Evolutionary conservation across 1,284 basidiomycete genomes (phyloP).

Genomic region (Cryptococcus wingfieldii): DNA sequence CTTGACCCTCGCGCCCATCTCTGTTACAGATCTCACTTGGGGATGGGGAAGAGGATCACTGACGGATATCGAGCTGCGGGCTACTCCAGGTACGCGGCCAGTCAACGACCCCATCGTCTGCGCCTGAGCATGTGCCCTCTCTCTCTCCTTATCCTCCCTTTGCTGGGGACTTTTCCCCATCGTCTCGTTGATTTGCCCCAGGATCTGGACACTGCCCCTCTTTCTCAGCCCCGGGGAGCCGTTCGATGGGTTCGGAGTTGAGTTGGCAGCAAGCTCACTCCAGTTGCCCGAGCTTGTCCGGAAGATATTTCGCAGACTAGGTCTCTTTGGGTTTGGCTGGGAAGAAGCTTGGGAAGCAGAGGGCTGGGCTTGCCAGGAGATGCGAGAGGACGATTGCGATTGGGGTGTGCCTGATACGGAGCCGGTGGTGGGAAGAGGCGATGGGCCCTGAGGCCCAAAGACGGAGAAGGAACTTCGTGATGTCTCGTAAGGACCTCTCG

Average conservation of each 20-base stretch:
- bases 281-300: conserved; percentile 39
- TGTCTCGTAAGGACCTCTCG: background rate
- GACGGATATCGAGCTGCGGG: background rate
- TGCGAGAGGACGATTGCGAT: conserved; percentile 1
- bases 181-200: background rate
- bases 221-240: conserved; percentile 3
- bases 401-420: conserved; percentile 2
- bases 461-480: conserved; percentile 14
- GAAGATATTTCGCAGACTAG: conserved; percentile 37
- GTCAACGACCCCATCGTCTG: background rate
- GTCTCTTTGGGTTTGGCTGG: conserved; percentile 21
- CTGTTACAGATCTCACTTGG: background rate
- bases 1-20: background rate
- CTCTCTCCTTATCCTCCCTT: background rate
- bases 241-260: background rate
- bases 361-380: background rate
- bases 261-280: conserved; percentile 30
- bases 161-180: background rate
- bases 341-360: background rate
- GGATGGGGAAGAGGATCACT: background rate
- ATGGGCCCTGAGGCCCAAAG: conserved; percentile 5
- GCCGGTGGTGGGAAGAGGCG: background rate
- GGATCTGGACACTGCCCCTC: conserved; percentile 1
- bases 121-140: background rate
- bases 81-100: background rate